phyloP scores from a whole-genome alignment of 495 filamentous ascomycete species.

The Penicillium paradoxum region DNA sequence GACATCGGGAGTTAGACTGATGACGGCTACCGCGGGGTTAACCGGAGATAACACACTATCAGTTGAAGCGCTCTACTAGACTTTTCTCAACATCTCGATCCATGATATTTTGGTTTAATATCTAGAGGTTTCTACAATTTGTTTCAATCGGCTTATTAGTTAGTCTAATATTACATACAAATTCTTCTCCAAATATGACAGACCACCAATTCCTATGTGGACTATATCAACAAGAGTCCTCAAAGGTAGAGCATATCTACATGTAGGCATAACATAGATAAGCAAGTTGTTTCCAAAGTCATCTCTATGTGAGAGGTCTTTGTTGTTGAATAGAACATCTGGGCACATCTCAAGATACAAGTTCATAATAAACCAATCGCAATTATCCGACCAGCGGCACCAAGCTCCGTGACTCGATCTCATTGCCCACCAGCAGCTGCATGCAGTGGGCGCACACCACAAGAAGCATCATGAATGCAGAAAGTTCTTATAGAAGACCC shows the following conservation, averaged over 20 bases:
- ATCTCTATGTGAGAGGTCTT: too few relatives aligned
- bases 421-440: background rate
- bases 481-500: slow-evolving; percentile 60
- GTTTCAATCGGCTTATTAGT: too few relatives aligned
- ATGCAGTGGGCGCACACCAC: background rate
- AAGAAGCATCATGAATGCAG: background rate
- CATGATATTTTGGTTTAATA: background rate
- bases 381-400: background rate
- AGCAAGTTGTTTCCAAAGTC: too few relatives aligned
- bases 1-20: background rate
- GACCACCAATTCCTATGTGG: too few relatives aligned
- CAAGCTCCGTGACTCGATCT: background rate
- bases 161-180: too few relatives aligned
- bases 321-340: too few relatives aligned
- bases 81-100: background rate
- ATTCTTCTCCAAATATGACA: too few relatives aligned
- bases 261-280: too few relatives aligned
- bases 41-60: slow-evolving; percentile 29
- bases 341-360: too few relatives aligned
- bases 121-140: background rate
- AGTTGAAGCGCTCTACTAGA: background rate
- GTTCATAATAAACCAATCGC: background rate
- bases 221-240: too few relatives aligned
- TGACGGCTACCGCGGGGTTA: slow-evolving; percentile 31
- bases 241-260: too few relatives aligned